Percentiles rank a stretch among this genome's conserved stretches.
Evolutionary conservation across 768 basidiomycete species (phyloP).

Genomic region (Chalciporus pseudorubinellus): DNA sequence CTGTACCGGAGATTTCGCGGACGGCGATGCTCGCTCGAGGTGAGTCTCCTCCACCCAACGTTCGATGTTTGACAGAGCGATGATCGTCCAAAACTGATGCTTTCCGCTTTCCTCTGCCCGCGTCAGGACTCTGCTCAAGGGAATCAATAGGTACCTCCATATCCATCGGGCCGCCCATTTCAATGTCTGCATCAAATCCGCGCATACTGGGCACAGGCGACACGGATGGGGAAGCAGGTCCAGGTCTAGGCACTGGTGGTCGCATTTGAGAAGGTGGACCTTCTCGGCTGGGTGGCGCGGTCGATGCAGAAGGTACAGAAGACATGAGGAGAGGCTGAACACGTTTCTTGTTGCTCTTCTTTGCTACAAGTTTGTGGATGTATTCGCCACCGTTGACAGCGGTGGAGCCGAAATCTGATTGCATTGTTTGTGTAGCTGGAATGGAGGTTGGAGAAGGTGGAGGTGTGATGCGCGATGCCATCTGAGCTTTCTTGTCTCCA

Average conservation of each 20-base stretch:
- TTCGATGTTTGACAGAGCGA: slow-evolving; percentile 41
- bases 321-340: slow-evolving; percentile 45
- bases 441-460: slow-evolving; percentile 46
- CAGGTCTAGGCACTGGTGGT: slow-evolving; percentile 26
- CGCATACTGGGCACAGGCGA: slow-evolving; percentile 53
- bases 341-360: slow-evolving; percentile 69
- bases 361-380: slow-evolving; percentile 73
- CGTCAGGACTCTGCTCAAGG: slow-evolving; percentile 42
- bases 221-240: slow-evolving; percentile 27
- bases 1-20: slow-evolving; percentile 48
- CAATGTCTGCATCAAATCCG: slow-evolving; percentile 42
- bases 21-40: slow-evolving; percentile 47
- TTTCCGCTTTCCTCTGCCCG: slow-evolving; percentile 52
- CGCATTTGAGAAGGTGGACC: slow-evolving; percentile 12
- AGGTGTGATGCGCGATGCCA: slow-evolving; percentile 40
- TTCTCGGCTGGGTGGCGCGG: slow-evolving; percentile 13
- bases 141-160: slow-evolving; percentile 55
- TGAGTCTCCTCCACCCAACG: slow-evolving; percentile 72
- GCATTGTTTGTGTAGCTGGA: slow-evolving; percentile 31
- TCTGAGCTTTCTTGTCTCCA: slow-evolving; percentile 19
- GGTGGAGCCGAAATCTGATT: slow-evolving; percentile 41
- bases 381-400: slow-evolving; percentile 50
- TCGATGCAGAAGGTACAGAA: slow-evolving; percentile 37
- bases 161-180: slow-evolving; percentile 48
- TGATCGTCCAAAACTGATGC: slow-evolving; percentile 44